Conservation (phyloP, 176 grass and related monocot species). For the Oryza meyeriana region DNA sequence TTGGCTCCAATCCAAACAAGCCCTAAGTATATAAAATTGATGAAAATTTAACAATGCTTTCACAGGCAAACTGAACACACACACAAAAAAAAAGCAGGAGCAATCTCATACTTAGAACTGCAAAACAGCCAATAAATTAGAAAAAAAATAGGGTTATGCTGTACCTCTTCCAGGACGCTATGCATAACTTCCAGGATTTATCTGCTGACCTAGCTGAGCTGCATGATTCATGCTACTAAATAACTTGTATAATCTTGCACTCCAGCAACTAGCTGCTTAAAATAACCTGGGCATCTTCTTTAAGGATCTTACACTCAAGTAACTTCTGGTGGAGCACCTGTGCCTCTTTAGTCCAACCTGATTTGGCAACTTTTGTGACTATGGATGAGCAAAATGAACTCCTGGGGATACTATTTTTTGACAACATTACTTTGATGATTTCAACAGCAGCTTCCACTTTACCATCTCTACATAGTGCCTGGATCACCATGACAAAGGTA, state of each 20-base stretch:
- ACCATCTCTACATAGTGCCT: conserved; percentile 57
- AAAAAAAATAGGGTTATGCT: not conserved
- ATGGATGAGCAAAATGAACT: conserved; percentile 48
- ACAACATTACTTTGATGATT: conserved; percentile 49
- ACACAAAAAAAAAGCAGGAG: not conserved
- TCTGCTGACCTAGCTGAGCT: conserved; percentile 15
- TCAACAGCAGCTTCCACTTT: conserved; percentile 55
- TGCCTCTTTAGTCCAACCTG: conserved; percentile 55
- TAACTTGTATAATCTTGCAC: not conserved
- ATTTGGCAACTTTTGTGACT: conserved; percentile 51
- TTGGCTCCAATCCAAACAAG: no score
- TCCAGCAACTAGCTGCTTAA: conserved; percentile 23
- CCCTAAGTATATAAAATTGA: not conserved
- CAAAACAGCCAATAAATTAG: conserved; percentile 7
- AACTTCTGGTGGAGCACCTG: conserved; percentile 39
- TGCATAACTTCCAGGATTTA: conserved; percentile 19
- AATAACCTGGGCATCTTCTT: conserved; percentile 35
- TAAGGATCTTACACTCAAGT: conserved; percentile 45
- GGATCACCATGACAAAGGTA: conserved; percentile 63
- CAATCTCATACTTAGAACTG: not conserved
- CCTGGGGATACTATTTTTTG: conserved; percentile 32
- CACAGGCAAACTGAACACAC: conserved; percentile 4
- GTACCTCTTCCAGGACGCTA: conserved; percentile 2
- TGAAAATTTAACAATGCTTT: not conserved
- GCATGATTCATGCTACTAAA: not conserved